These are phyloP conservation scores for Russula sp. DNA, from an alignment of 768 basidiomycete species.

Conservation along the genomic window DNA sequence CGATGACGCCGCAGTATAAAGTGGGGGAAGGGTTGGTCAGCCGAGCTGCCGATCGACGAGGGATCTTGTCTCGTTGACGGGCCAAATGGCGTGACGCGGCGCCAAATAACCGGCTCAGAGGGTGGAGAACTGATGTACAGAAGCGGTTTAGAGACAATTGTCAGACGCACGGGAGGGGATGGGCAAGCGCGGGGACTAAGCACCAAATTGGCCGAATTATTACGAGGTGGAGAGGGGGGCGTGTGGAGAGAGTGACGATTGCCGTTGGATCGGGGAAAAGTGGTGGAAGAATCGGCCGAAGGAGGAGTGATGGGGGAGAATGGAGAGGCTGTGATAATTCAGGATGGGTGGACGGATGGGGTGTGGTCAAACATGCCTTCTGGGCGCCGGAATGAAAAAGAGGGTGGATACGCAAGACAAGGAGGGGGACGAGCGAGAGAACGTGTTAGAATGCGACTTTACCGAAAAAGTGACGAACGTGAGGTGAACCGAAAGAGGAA, in stretches of 20 bases:
- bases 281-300: neutral
- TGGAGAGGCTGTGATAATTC: constrained; percentile 17
- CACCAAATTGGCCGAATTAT: constrained; percentile 11
- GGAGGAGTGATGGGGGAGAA: constrained; percentile 20
- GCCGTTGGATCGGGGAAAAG: neutral
- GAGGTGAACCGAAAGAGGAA: constrained; percentile 7
- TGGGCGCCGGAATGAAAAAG: constrained; percentile 15
- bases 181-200: neutral
- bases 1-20: neutral
- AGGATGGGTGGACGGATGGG: neutral
- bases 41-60: constrained; percentile 14
- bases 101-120: neutral
- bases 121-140: neutral
- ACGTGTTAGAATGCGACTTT: constrained; percentile 2
- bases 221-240: neutral
- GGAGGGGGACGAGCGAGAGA: neutral
- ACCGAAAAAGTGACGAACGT: constrained; percentile 9
- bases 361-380: constrained; percentile 19
- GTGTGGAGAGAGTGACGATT: too few relatives aligned
- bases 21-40: neutral
- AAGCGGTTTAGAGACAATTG: constrained; percentile 3
- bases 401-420: constrained; percentile 9
- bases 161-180: constrained; percentile 1
- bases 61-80: constrained; percentile 1
- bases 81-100: constrained; percentile 15